Conservation (phyloP, 305 asterid species). For the Rubia tinctorum region DNA sequence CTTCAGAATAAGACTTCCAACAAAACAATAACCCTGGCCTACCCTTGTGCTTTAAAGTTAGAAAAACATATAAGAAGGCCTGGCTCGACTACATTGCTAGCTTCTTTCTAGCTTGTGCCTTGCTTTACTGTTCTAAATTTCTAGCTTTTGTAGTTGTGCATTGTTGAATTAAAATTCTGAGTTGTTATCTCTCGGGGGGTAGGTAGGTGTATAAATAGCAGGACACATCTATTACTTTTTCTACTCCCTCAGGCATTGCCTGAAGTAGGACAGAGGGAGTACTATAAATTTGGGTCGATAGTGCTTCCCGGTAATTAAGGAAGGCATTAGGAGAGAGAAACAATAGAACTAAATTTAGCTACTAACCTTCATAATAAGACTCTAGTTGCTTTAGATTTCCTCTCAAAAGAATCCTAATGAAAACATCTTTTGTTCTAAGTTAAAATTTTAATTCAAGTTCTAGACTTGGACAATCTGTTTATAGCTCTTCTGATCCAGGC, state of each 20-base stretch:
- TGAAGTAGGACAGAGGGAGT: no score
- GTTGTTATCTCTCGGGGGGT: background rate
- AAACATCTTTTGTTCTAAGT: background rate
- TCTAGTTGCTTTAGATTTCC: background rate
- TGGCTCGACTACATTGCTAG: no score
- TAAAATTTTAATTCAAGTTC: background rate
- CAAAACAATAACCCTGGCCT: no score
- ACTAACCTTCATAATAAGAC: no score
- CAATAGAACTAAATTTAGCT: background rate
- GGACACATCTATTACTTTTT: no score
- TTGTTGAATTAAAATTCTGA: background rate
- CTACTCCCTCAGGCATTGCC: background rate
- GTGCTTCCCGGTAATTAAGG: background rate
- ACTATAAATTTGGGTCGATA: background rate
- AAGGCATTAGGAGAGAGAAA: background rate
- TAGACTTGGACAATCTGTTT: background rate
- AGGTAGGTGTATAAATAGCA: background rate
- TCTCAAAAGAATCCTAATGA: background rate
- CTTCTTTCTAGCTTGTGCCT: background rate
- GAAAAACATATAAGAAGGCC: no score
- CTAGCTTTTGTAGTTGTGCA: background rate
- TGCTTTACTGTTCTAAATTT: background rate
- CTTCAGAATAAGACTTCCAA: no score
- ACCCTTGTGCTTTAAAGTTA: no score
- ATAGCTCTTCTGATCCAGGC: constrained; percentile 46